Conservation (phyloP, 2,329 filamentous ascomycete species). For the Aspergillus sergii region DNA sequence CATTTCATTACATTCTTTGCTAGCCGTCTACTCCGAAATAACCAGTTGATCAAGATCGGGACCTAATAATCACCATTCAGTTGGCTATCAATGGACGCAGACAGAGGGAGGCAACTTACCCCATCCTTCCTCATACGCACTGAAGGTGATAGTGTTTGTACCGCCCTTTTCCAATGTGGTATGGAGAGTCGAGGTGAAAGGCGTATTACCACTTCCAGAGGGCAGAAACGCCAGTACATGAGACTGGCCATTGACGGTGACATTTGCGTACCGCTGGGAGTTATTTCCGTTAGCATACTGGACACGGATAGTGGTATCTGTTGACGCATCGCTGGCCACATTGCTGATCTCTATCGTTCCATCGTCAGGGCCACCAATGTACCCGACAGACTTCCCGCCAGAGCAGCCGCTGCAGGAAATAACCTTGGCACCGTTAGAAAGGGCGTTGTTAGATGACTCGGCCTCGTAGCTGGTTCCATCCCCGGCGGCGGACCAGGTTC, state of each 20-base stretch:
- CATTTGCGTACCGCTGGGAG: neutral
- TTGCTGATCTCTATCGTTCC: slow-evolving; percentile 41
- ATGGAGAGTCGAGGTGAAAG: neutral
- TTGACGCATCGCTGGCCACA: neutral
- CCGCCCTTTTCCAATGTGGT: neutral
- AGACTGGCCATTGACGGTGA: neutral
- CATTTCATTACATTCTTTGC: neutral
- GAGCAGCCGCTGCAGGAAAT: slow-evolving; percentile 58
- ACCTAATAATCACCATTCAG: neutral
- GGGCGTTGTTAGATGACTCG: slow-evolving; percentile 20
- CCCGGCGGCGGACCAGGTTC: slow-evolving; percentile 9
- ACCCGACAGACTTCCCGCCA: slow-evolving; percentile 54
- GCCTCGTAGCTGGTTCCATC: slow-evolving; percentile 2
- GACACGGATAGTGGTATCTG: neutral
- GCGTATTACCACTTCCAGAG: neutral
- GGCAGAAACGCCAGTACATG: neutral
- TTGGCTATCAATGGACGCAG: neutral
- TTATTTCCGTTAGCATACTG: neutral
- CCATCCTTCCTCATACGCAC: neutral
- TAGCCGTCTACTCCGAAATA: neutral
- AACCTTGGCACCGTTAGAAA: slow-evolving; percentile 50
- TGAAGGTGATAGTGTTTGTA: neutral
- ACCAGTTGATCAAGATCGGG: neutral
- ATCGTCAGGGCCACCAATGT: slow-evolving; percentile 53
- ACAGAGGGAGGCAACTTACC: neutral